phyloP scores from a whole-genome alignment of 2,329 filamentous ascomycete genomes.

The Huntiella omanensis region DNA sequence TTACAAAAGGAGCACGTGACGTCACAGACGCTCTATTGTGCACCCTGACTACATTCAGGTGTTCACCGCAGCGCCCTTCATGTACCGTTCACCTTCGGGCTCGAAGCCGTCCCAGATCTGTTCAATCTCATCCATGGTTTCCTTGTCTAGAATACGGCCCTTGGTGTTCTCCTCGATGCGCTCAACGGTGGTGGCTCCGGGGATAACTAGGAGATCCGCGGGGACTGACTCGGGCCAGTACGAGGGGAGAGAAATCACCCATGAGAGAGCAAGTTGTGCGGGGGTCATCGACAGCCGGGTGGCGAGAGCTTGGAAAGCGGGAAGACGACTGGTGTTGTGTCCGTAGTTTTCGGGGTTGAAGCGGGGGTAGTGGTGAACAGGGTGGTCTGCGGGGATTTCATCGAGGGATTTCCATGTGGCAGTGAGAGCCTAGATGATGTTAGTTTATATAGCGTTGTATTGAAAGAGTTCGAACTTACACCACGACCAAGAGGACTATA shows the following conservation, averaged over 20 bases:
- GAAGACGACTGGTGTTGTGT: slow-evolving; percentile 43
- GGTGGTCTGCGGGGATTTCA: slow-evolving; percentile 36
- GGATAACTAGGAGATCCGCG: slow-evolving; percentile 29
- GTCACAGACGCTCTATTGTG: too few species aligned
- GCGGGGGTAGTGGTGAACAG: slow-evolving; percentile 29
- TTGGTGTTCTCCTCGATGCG: slow-evolving; percentile 43
- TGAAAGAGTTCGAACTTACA: slow-evolving; percentile 16
- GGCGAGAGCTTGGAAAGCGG: slow-evolving; percentile 38
- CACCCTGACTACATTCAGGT: slow-evolving; percentile 16
- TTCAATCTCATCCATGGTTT: slow-evolving; percentile 33
- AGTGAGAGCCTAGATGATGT: slow-evolving; percentile 33
- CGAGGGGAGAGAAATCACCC: slow-evolving; percentile 33
- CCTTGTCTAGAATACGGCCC: slow-evolving; percentile 27
- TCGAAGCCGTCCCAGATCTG: slow-evolving; percentile 28
- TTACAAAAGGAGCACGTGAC: too few species aligned
- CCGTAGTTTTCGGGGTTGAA: slow-evolving; percentile 45
- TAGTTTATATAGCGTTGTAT: slow-evolving; percentile 14
- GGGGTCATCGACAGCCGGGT: slow-evolving; percentile 38
- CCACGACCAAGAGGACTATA: slow-evolving; percentile 52
- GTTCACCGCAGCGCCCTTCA: slow-evolving; percentile 18
- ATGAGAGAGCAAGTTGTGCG: slow-evolving; percentile 47
- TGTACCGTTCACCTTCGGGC: slow-evolving; percentile 30
- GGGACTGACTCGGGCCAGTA: slow-evolving; percentile 33
- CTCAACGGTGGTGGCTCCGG: slow-evolving; percentile 37
- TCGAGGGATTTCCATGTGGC: slow-evolving; percentile 31